phyloP scores from a whole-genome alignment of 2,329 filamentous ascomycete species.

The Sporothrix pallida region DNA sequence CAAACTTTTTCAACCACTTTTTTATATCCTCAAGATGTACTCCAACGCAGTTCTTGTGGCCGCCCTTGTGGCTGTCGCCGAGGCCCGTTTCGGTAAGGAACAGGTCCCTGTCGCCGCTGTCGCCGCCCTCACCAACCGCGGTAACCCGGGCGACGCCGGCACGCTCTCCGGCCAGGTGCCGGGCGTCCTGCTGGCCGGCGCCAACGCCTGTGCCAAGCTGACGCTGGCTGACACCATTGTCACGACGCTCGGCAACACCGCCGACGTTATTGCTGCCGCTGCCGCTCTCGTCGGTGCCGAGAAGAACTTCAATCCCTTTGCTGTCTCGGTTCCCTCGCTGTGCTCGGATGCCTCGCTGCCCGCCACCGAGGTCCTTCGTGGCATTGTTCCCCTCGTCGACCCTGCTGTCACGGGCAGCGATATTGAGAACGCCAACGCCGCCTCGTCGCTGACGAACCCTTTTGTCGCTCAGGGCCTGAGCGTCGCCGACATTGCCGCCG shows the following conservation, averaged over 20 bases:
- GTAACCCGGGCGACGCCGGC: conserved; percentile 63
- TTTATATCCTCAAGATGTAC: conserved; percentile 48
- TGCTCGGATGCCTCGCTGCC: conserved; percentile 69
- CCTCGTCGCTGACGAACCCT: conserved; percentile 56
- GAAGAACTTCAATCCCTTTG: conserved; percentile 55
- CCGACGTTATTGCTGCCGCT: conserved; percentile 65
- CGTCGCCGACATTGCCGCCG: conserved; percentile 67
- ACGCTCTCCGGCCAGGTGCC: conserved; percentile 69
- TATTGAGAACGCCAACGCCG: conserved; percentile 65
- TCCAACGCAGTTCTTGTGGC: conserved; percentile 50
- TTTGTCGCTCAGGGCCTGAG: conserved; percentile 65
- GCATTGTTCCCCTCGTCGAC: conserved; percentile 71
- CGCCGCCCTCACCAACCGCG: conserved; percentile 55
- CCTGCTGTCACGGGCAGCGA: conserved; percentile 64
- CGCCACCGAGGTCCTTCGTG: conserved; percentile 64
- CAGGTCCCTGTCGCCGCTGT: conserved; percentile 63
- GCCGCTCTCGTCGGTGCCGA: conserved; percentile 38
- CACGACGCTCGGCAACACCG: conserved; percentile 61
- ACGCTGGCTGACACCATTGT: conserved; percentile 68
- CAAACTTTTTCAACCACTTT: not conserved
- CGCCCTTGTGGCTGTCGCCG: conserved; percentile 51
- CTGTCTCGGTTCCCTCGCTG: conserved; percentile 62
- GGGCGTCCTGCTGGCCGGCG: conserved; percentile 65
- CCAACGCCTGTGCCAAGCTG: conserved; percentile 70
- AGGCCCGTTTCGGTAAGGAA: conserved; percentile 69